Evolutionary conservation across 306 rosid genomes (phyloP).

Genomic region (Dalbergia cochinchinensis): DNA sequence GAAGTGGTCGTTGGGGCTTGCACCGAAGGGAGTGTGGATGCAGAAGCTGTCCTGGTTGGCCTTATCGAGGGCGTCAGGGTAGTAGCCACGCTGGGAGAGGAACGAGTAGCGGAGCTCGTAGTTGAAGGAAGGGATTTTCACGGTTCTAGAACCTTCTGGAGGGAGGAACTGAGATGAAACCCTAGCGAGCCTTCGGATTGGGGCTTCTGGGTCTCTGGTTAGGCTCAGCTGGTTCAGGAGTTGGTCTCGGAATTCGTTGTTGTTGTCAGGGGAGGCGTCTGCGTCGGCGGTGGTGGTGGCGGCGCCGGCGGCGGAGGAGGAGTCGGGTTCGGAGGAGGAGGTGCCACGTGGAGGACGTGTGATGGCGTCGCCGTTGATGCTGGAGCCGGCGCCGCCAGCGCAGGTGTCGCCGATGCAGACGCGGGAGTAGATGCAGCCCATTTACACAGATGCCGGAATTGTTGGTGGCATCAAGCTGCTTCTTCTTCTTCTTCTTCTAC

Average conservation of each 20-base stretch:
- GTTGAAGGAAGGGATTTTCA: conserved; percentile 64
- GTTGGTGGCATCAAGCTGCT: conserved; percentile 54
- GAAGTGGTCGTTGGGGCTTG: conserved; percentile 77
- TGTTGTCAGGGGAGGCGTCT: conserved; percentile 22
- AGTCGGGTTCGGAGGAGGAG: background rate
- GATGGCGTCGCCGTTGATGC: conserved; percentile 57
- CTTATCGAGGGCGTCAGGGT: conserved; percentile 97
- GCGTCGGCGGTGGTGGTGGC: background rate
- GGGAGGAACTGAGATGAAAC: conserved; percentile 95
- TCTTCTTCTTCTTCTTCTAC: background rate
- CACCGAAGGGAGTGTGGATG: conserved; percentile 91
- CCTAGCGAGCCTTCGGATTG: conserved; percentile 86
- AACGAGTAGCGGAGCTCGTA: conserved; percentile 79
- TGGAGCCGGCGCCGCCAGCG: conserved; percentile 63
- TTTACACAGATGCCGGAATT: conserved; percentile 52
- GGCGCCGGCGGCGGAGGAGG: background rate
- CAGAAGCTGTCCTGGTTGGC: conserved; percentile 97
- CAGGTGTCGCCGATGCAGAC: conserved; percentile 80
- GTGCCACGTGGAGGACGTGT: background rate
- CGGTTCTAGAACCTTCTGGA: conserved; percentile 81
- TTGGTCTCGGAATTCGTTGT: conserved; percentile 61
- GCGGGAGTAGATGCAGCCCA: conserved; percentile 95
- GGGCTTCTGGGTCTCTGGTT: conserved; percentile 74
- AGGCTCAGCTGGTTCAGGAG: conserved; percentile 57
- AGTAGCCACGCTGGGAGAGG: conserved; percentile 90